Base-by-base conservation (phyloP, 768 basidiomycete species). In the Trametes cubensis region DNA sequence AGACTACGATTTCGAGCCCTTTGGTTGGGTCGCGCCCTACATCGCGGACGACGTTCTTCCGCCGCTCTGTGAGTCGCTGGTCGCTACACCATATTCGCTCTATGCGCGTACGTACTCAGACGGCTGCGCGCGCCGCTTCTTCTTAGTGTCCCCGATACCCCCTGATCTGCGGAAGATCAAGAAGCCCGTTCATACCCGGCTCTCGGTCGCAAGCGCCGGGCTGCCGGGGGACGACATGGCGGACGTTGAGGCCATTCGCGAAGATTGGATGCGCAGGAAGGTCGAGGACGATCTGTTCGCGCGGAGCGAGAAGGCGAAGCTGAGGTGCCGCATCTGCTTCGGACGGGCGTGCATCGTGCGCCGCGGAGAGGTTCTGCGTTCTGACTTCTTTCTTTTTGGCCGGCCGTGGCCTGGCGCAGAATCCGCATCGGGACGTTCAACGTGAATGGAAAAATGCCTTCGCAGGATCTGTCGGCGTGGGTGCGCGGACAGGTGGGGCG, bases 391-490 rank as follows among this genome's bases (percentile, higher is more conserved):
- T 34, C n/a, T 41, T 55, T 56, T 52, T 62, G 57, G 65, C 60
- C 55, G 49, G 49, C 6, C 11, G 15, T 30, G 30, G 6, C n/a
- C 25, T 49, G 14, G 14, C 63, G 48, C 49, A 90, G 89, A 34
- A 69, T 93, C 51, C 86, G 89, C 6, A 61, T 89, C 18, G 90
- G 92, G 21, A 90, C 89, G 0, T 94, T 94, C 77, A 94, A 94
- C 66, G 91, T 94, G 48, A 92, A 92, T 66, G 91, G 90, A 1
- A 86, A 85, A 68, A 66, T 82, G 40, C 89, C 92, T 0, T 85
- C 87, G 2, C 87, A 89, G 64, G 88, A 91, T 69, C 74, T 94
- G 10, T 82, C 83, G 5, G 72, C 81, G 3, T 93, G 91, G 90
- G 68, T 91, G 30, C 76, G 82, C 45, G 72, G 76, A 8, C 42